Conservation (phyloP, 2,329 filamentous ascomycete species). For the Cadophora sp. region DNA sequence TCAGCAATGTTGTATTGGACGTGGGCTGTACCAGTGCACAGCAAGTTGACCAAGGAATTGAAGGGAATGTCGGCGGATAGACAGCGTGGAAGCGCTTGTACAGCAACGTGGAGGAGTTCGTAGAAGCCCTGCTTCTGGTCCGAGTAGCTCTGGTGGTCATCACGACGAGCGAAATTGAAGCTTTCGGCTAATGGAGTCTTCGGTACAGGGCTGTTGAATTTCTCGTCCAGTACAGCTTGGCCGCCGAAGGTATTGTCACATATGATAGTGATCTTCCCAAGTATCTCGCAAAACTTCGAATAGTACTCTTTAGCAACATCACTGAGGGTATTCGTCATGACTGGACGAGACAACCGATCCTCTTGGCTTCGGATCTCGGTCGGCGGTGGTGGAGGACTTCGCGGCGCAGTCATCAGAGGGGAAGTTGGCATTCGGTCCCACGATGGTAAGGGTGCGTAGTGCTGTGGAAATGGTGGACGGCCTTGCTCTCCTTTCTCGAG, state of each 20-base stretch:
- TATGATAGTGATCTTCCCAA: slow-evolving; percentile 94
- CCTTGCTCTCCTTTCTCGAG: slow-evolving; percentile 82
- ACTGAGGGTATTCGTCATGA: slow-evolving; percentile 67
- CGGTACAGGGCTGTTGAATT: slow-evolving; percentile 84
- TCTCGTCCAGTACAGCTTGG: slow-evolving; percentile 93
- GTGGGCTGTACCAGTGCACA: slow-evolving; percentile 96
- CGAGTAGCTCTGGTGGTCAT: slow-evolving; percentile 72
- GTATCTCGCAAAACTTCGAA: slow-evolving; percentile 88
- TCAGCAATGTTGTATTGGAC: slow-evolving; percentile 90
- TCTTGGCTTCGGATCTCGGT: slow-evolving; percentile 51
- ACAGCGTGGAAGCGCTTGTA: slow-evolving; percentile 94
- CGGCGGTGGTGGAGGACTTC: slow-evolving; percentile 30
- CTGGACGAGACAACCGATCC: slow-evolving; percentile 71
- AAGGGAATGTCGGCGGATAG: slow-evolving; percentile 90
- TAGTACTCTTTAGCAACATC: slow-evolving; percentile 87
- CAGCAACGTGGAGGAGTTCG: slow-evolving; percentile 91
- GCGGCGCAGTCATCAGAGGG: slow-evolving; percentile 53
- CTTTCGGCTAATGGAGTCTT: slow-evolving; percentile 96
- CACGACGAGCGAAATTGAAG: slow-evolving; percentile 86
- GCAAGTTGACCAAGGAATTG: slow-evolving; percentile 89
- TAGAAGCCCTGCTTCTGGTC: slow-evolving; percentile 96
- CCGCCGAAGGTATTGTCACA: slow-evolving; percentile 98
- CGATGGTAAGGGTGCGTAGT: slow-evolving; percentile 53
- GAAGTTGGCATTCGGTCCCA: slow-evolving; percentile 57
- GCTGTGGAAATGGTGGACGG: slow-evolving; percentile 82